Evolutionary conservation across 2,329 filamentous ascomycete genomes (phyloP), one percentile per base, ranked within the genome.

Genomic region (Juglanconis oblonga): DNA sequence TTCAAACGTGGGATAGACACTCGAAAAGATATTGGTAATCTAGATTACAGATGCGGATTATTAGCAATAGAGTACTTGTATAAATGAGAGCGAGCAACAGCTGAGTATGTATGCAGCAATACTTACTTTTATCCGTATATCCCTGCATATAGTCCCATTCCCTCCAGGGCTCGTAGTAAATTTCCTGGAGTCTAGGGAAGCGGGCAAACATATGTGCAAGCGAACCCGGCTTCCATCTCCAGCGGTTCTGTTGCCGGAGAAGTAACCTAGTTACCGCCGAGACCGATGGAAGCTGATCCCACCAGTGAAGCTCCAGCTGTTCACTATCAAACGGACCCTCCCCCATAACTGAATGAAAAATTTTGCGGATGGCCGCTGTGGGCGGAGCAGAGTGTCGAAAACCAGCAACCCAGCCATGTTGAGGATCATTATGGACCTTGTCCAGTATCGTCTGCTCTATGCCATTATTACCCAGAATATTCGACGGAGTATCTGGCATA

Each of bases 101-200:
- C 53, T 40, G 57, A 64, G 49, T 49, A 58, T 52, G 47, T 57
- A 42, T 45, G 36, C 33, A 62, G 51, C n/a, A 58, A 57, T 55
- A 62, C 65, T 68, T 29, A 68, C 65, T 2, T 59, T 3, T 58
- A 58, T 69, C 64, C 11, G 62, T 66, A 11, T 0, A 1, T 6
- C 24, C 17, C 56, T 67, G 65, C 9, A 24, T 5, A 13, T 1
- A n/a, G 36, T 62, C 52, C 68, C 68, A 71, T 65, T 69, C 66
- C 65, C 67, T 71, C 70, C 68, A 71, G 48, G 67, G 69, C 60
- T 73, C 69, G 65, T 72, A 72, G 57, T 71, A 64, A 48, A 73
- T 29, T 64, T 70, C 69, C 58, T 68, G 63, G 55, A 73, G 66
- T 58, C 64, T 66, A 51, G 69, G 70, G 54, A 72, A 66, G 61